Evolutionary conservation across 805 yeast species (phyloP).

Genomic region (Yamadazyma laniorum): DNA sequence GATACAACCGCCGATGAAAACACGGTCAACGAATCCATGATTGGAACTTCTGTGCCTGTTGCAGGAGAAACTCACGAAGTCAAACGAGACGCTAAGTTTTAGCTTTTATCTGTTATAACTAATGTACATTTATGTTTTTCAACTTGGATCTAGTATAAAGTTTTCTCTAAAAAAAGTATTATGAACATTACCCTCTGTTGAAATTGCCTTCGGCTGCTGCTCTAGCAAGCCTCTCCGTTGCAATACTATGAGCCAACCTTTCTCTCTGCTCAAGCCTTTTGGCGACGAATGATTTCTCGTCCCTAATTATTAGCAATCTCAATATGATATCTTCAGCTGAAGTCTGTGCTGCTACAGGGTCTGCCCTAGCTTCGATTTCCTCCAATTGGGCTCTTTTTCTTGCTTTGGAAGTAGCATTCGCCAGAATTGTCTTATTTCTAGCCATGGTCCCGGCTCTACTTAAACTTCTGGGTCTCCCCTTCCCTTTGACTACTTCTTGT

Average conservation of each 20-base stretch:
- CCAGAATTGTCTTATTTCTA: conserved; percentile 65
- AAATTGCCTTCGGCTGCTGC: conserved; percentile 46
- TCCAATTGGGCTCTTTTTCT: conserved; percentile 47
- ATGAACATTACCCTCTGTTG: conserved; percentile 2
- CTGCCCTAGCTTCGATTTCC: conserved; percentile 42
- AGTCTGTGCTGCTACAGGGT: conserved; percentile 41
- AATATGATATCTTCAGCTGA: conserved; percentile 66
- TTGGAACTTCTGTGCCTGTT: conserved; percentile 10
- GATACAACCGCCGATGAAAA: conserved; percentile 48
- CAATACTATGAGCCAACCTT: conserved; percentile 50
- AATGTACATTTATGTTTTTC: conserved; percentile 9
- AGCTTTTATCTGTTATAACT: conserved; percentile 4
- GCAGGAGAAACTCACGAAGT: conserved; percentile 1
- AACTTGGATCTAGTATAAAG: no score
- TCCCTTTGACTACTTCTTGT: not conserved
- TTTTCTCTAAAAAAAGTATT: not conserved
- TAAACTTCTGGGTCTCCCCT: conserved; percentile 11
- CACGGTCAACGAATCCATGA: conserved; percentile 25
- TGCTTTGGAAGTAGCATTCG: conserved; percentile 62
- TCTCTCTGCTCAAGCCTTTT: conserved; percentile 62
- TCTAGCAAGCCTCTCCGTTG: conserved; percentile 50
- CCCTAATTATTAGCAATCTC: conserved; percentile 66
- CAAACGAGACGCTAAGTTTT: not conserved
- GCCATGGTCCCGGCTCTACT: conserved; percentile 51
- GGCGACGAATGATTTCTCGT: conserved; percentile 57